Conservation (phyloP, 2,329 filamentous ascomycete species). For the Botrytis tulipae region DNA sequence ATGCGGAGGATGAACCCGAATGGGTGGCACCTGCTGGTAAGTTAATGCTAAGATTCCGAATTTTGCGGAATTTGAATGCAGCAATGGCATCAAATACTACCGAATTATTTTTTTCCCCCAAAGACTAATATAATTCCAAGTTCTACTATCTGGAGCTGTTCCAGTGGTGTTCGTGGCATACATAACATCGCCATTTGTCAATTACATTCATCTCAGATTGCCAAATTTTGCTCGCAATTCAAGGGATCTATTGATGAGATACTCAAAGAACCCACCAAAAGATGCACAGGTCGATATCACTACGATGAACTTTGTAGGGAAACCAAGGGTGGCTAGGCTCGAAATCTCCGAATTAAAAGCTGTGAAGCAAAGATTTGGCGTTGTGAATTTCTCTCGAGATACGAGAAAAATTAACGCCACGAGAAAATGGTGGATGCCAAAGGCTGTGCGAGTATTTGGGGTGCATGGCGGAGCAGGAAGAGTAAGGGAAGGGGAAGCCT, state of each 20-base stretch:
- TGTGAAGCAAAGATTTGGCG: conserved; percentile 32
- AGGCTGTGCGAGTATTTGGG: conserved; percentile 33
- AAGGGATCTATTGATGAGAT: conserved; percentile 51
- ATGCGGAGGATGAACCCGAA: conserved; percentile 30
- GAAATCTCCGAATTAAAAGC: conserved; percentile 34
- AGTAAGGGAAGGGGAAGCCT: conserved; percentile 31
- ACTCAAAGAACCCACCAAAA: conserved; percentile 49
- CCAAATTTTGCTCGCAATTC: conserved; percentile 64
- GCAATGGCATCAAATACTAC: not conserved
- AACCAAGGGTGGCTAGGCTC: conserved; percentile 37
- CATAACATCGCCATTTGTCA: conserved; percentile 68
- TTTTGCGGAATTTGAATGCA: not conserved
- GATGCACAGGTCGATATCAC: conserved; percentile 43
- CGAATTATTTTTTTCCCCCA: no score
- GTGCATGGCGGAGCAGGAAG: conserved; percentile 32
- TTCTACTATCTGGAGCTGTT: conserved; percentile 57
- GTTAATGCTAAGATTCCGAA: not conserved
- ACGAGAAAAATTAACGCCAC: conserved; percentile 28
- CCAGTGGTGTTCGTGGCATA: conserved; percentile 65
- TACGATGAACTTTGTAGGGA: conserved; percentile 43
- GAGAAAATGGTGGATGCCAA: conserved; percentile 36
- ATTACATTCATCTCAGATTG: conserved; percentile 67
- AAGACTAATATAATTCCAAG: conserved; percentile 40
- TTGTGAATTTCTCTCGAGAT: conserved; percentile 37
- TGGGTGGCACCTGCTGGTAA: conserved; percentile 35